Base-by-base conservation (phyloP, 768 basidiomycete genomes). In the Calvatia gigantea region DNA sequence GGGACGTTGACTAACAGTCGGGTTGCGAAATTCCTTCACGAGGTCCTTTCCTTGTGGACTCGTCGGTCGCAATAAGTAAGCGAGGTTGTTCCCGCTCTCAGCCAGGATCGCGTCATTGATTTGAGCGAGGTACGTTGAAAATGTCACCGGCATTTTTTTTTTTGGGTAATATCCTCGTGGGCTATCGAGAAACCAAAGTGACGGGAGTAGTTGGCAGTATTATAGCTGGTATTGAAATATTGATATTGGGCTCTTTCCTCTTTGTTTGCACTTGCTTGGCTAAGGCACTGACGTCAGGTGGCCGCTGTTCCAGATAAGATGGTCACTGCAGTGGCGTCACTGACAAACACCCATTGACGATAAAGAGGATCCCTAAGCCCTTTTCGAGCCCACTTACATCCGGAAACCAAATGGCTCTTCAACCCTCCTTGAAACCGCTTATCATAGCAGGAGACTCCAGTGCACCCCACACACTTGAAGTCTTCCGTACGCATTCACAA, bases 11-110 rank as follows among this genome's bases (percentile, higher is more conserved):
- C 68, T 56, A 61, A 77, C 77, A 56, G 75, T 77, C 62, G 78
- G 73, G 64, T 83, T 86, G 52, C 80, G 79, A 62, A 86, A 85
- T 62, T 86, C 84, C 63, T 89, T 90, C 27, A 87, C 80, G 6
- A 89, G 71, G 60, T 85, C 84, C 67, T 88, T 91, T 15, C 84
- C 87, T 59, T 91, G 89, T 3, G 87, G 84, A 58, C 84, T 87
- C 3, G 87, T 86, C 1, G 87, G 88, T 32, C 87, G 82, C 4
- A 91, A 72, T n/a, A 90, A 75, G 66, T 84, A 89, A 6, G 87
- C 88, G 6, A 91, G 70, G 67, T 82, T 81, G 3, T 78, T 80
- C 4, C 89, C 89, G 63, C 87, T 83, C 66, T 87, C 84, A 14
- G 75, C 70, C 11, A 76, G 65, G 11, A 90, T 71, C 11, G 84